Evolutionary conservation across 1,284 basidiomycete genomes (phyloP).

Genomic region (Ustilago cynodontis): DNA sequence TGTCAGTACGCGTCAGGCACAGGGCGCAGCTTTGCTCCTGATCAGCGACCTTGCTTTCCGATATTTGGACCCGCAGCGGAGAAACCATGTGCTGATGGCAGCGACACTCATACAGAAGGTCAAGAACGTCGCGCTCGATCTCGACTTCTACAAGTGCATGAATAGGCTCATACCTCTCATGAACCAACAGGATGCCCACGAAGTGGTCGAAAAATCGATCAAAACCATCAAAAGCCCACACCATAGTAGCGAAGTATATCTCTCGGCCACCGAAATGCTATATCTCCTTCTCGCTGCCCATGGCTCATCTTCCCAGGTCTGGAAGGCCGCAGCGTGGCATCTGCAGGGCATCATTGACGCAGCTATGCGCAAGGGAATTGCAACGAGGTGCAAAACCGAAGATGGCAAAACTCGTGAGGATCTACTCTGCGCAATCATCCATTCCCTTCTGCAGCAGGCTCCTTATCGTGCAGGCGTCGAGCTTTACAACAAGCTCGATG

Average conservation of each 20-base stretch:
- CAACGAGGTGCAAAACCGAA: not conserved
- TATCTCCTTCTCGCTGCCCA: constrained; percentile 11
- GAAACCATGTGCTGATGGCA: constrained; percentile 20
- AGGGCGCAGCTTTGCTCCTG: constrained; percentile 1
- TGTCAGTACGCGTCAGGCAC: not conserved
- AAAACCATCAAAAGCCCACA: not conserved
- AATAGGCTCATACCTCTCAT: constrained; percentile 29
- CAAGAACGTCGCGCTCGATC: not conserved
- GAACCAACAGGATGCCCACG: constrained; percentile 1
- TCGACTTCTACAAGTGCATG: constrained; percentile 10
- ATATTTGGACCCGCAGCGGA: constrained; percentile 28
- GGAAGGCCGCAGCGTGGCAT: not conserved
- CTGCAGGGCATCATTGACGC: constrained; percentile 12
- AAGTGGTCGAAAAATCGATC: constrained; percentile 8
- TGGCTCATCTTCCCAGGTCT: not conserved
- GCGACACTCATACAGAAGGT: not conserved
- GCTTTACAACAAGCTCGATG: not conserved
- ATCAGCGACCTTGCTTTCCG: constrained; percentile 22
- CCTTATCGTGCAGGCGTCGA: constrained; percentile 8
- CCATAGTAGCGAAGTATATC: not conserved
- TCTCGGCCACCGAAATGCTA: constrained; percentile 17
- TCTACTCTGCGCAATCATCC: constrained; percentile 18
- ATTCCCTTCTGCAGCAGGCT: constrained; percentile 16
- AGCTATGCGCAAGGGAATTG: not conserved
- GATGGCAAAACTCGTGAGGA: not conserved